Conservation (phyloP, 225 moss, liverwort and hornwort species). For the Straminergon stramineum region DNA sequence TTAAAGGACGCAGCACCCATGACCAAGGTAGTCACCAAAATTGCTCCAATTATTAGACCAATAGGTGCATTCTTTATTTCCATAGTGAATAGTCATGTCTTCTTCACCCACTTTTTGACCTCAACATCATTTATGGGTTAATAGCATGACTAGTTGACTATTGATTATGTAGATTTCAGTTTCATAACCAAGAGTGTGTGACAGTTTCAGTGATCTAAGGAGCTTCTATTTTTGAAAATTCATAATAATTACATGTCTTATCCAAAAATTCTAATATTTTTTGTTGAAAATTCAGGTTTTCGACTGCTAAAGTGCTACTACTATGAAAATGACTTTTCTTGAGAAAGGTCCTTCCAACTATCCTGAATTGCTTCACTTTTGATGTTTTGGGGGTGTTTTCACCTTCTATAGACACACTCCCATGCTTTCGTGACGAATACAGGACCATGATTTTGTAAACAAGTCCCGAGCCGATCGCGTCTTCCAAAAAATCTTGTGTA, state of each 20-base stretch:
- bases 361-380: not conserved
- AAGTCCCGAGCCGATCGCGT: not conserved
- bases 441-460: not conserved
- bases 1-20: too few species aligned
- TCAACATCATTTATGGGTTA: too few species aligned
- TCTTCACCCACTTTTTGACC: too few species aligned
- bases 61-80: too few species aligned
- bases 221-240: not conserved
- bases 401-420: not conserved
- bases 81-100: too few species aligned
- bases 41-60: too few species aligned
- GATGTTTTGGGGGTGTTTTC: not conserved
- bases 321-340: fast-evolving
- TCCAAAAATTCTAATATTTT: not conserved
- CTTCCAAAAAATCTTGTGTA: not conserved
- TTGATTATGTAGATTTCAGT: fast-evolving
- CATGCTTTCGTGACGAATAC: not conserved
- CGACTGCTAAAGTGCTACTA: too few species aligned
- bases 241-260: not conserved
- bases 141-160: not conserved
- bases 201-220: fast-evolving
- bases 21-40: too few species aligned
- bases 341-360: not conserved
- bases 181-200: not conserved
- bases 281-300: not conserved